Percentiles rank a stretch among this genome's conserved stretches.
phyloP scores from a whole-genome alignment of 768 basidiomycete genomes.

The Lepiota venenata region DNA sequence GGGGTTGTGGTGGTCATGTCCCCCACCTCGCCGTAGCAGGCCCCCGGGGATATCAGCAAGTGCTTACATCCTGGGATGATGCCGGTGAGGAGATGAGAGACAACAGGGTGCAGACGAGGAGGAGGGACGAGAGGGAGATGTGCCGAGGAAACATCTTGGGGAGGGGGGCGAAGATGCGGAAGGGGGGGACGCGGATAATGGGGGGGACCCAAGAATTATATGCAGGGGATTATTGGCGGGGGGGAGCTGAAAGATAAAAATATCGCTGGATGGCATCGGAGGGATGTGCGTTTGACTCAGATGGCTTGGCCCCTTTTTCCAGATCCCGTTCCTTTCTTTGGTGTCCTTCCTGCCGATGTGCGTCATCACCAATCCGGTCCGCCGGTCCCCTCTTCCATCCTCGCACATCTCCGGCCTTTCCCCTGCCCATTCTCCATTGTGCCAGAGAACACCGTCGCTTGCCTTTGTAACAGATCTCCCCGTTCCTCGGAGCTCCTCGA shows the following conservation, averaged over 20 bases:
- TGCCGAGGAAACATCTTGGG: conserved; percentile 15
- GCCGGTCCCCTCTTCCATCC: not conserved
- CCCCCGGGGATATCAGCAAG: not conserved
- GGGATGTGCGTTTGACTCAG: conserved; percentile 23
- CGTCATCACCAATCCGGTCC: conserved; percentile 2
- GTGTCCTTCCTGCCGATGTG: conserved; percentile 1
- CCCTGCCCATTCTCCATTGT: not conserved
- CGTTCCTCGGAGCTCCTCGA: too few relatives aligned
- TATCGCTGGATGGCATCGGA: conserved; percentile 15
- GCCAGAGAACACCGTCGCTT: too few relatives aligned
- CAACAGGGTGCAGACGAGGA: conserved; percentile 9
- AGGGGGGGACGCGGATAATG: not conserved
- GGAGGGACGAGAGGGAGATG: conserved; percentile 6
- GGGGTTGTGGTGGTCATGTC: conserved; percentile 44
- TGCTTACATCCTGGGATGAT: conserved; percentile 3
- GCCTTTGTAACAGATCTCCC: too few relatives aligned
- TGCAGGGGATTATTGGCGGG: not conserved
- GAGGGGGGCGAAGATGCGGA: not conserved
- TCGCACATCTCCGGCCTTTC: not conserved
- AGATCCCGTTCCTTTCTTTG: conserved; percentile 6
- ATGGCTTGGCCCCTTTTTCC: conserved; percentile 15
- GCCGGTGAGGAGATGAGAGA: not conserved
- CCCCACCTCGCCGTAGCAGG: conserved; percentile 26
- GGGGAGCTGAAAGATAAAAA: not conserved
- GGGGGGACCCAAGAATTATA: not conserved